A percentile compares a stretch with the other conserved stretches of the same genome.
phyloP scores from a whole-genome alignment of 768 basidiomycete species.

The Dentipellis sp. region DNA sequence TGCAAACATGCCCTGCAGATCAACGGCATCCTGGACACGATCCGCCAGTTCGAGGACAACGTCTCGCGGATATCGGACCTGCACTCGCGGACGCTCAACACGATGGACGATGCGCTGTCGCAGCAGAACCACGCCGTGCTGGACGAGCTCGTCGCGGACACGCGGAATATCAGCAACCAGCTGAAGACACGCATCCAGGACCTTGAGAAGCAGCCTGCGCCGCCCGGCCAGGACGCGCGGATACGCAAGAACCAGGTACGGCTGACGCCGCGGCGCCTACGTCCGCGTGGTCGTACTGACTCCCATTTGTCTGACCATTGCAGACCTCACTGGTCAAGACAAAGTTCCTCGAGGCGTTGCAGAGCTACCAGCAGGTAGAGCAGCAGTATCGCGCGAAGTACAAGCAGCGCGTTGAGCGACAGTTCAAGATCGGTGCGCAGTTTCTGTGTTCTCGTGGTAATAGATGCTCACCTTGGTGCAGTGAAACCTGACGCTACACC shows the following conservation, averaged over 20 bases:
- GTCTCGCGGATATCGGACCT: conserved; percentile 59
- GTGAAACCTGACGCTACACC: conserved; percentile 91
- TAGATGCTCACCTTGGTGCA: conserved; percentile 17
- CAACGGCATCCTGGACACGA: conserved; percentile 60
- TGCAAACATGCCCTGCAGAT: conserved; percentile 37
- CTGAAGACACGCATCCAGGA: conserved; percentile 69
- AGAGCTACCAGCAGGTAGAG: conserved; percentile 78
- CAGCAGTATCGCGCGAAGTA: conserved; percentile 70
- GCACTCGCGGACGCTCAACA: conserved; percentile 68
- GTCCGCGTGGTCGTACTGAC: neutral
- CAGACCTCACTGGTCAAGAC: conserved; percentile 17
- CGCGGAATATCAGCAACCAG: conserved; percentile 56
- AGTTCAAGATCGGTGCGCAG: conserved; percentile 73
- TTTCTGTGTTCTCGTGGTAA: neutral
- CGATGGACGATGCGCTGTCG: conserved; percentile 59
- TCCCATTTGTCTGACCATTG: neutral
- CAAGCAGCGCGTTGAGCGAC: conserved; percentile 75
- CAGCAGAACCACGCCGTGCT: conserved; percentile 54
- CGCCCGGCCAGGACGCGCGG: conserved; percentile 58
- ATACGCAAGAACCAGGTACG: conserved; percentile 72
- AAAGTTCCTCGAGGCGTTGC: conserved; percentile 77
- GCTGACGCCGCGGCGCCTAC: neutral
- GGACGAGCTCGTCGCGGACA: conserved; percentile 62
- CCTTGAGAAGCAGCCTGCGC: conserved; percentile 54
- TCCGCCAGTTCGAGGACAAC: conserved; percentile 62